Evolutionary conservation across 179 eudicot genomes (phyloP).

Genomic region (Sideroxylon spinosum): DNA sequence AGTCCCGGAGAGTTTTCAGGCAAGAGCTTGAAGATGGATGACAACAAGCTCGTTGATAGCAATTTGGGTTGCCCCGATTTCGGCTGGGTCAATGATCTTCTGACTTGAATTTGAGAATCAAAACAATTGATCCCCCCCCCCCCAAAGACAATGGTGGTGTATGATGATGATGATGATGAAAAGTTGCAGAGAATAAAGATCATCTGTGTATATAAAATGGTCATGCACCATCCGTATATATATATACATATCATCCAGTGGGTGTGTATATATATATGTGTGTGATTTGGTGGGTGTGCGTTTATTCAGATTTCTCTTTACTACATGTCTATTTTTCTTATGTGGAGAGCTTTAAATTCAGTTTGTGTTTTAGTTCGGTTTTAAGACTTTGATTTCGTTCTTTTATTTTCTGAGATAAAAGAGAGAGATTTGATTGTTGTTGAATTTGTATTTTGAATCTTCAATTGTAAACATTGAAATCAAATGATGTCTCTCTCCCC

Average conservation of each 20-base stretch:
- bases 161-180: constrained; percentile 13
- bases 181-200: background rate
- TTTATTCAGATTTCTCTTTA: no score
- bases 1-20: constrained; percentile 28
- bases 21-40: constrained; percentile 17
- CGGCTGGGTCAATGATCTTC: constrained; percentile 82
- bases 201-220: background rate
- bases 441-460: no score
- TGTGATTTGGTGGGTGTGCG: no score
- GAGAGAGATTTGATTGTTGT: no score
- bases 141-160: background rate
- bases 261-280: background rate
- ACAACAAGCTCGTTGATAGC: constrained; percentile 25
- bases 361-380: no score
- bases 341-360: no score
- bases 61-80: constrained; percentile 54
- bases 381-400: no score
- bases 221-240: constrained; percentile 9
- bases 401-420: no score
- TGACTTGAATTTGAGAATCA: constrained; percentile 29
- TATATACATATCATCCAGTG: background rate
- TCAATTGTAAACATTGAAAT: no score
- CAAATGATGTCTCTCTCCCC: no score
- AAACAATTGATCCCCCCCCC: no score
- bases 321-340: no score